phyloP scores from a whole-genome alignment of 1,139 yeast genomes.

The Yamadazyma membranifaciens region DNA sequence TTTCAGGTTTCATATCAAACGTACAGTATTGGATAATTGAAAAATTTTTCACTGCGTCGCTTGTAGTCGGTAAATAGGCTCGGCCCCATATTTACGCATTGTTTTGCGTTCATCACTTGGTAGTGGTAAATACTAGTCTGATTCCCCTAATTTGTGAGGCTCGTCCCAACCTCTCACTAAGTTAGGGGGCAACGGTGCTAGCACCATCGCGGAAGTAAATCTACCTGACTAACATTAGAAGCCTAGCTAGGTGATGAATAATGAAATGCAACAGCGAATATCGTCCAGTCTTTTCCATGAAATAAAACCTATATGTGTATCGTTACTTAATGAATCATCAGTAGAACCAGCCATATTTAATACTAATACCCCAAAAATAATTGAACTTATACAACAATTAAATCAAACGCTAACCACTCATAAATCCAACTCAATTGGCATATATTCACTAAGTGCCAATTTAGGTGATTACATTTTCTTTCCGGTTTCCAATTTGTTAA shows the following conservation, averaged over 20 bases:
- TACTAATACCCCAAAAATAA: conserved; percentile 14
- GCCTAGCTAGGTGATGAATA: not conserved
- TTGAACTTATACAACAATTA: conserved; percentile 12
- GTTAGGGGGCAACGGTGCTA: too few relatives aligned
- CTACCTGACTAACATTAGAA: not conserved
- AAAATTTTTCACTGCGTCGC: conserved; percentile 6
- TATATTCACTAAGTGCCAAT: conserved; percentile 27
- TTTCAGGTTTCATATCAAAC: not conserved
- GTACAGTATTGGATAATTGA: conserved; percentile 5
- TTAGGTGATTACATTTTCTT: conserved; percentile 44
- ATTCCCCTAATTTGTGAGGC: too few relatives aligned
- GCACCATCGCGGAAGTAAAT: too few relatives aligned
- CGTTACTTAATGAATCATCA: conserved; percentile 8
- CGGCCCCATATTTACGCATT: not conserved
- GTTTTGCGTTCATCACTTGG: too few relatives aligned
- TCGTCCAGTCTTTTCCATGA: conserved; percentile 30
- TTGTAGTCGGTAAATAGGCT: not conserved
- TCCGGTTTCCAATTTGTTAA: conserved; percentile 36
- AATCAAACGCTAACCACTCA: conserved; percentile 17
- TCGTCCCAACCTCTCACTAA: too few relatives aligned
- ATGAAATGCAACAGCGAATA: conserved; percentile 10
- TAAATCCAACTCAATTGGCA: conserved; percentile 12
- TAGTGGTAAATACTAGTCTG: conserved; percentile 1
- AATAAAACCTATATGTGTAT: conserved; percentile 36
- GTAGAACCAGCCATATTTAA: conserved; percentile 16